Percentiles rank a stretch among this genome's conserved stretches.
These are phyloP conservation scores for Phytophthora ramorum DNA, from an alignment of 352 stramenopile species.

Conservation along the genomic window DNA sequence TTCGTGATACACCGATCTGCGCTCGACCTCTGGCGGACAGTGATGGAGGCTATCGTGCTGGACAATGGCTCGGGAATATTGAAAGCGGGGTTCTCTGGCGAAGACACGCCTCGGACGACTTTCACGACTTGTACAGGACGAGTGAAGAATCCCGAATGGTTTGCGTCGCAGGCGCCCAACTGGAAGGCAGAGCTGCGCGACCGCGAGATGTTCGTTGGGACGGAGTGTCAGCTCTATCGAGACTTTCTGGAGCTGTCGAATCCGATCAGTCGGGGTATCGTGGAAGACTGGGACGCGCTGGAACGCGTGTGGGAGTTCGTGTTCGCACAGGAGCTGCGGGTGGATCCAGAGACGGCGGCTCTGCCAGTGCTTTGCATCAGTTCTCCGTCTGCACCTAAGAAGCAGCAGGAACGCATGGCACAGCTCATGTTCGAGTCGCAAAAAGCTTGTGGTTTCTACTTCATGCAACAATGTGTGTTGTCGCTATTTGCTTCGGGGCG, in stretches of 20 bases:
- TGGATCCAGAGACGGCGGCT: conserved; percentile 77
- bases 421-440: conserved; percentile 90
- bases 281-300: conserved; percentile 88
- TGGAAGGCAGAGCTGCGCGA: conserved; percentile 76
- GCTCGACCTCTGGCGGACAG: conserved; percentile 1
- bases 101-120: conserved; percentile 83
- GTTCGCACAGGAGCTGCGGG: conserved; percentile 77
- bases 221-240: conserved; percentile 68
- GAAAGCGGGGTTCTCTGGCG: conserved; percentile 86
- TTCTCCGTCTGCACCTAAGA: conserved; percentile 58
- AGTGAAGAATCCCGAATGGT: conserved; percentile 86
- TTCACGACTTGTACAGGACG: conserved; percentile 73
- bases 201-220: conserved; percentile 72
- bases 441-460: conserved; percentile 85
- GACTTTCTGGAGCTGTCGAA: conserved; percentile 75
- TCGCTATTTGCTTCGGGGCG: conserved; percentile 88
- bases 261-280: conserved; percentile 78
- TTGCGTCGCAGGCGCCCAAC: conserved; percentile 61
- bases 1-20: conserved; percentile 22
- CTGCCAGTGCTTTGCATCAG: conserved; percentile 76
- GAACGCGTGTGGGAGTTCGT: conserved; percentile 89
- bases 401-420: conserved; percentile 81
- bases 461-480: conserved; percentile 85
- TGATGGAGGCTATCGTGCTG: conserved; percentile 83
- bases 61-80: conserved; percentile 86